A percentile compares a stretch with the other conserved stretches of the same genome.
These are phyloP conservation scores for Aciculosporium take DNA, from an alignment of 2,329 filamentous ascomycete species.

Conservation along the genomic window DNA sequence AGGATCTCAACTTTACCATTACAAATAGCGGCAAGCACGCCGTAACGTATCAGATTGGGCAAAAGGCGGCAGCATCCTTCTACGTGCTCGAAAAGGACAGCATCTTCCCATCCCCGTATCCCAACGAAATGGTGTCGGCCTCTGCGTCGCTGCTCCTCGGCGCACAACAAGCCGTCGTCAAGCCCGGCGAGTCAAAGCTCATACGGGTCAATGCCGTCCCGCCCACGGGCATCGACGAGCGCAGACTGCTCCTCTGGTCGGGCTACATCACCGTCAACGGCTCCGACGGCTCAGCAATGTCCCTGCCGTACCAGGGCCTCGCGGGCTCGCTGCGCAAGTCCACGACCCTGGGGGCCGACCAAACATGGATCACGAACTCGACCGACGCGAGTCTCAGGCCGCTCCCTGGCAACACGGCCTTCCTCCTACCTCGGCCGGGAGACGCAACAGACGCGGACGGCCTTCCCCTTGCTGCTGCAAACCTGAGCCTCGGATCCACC, in stretches of 20 bases:
- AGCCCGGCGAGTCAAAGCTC: background rate
- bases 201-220: conserved; percentile 9
- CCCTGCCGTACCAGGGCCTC: conserved; percentile 25
- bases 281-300: conserved; percentile 19
- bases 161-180: background rate
- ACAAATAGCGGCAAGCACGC: conserved; percentile 33
- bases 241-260: conserved; percentile 25
- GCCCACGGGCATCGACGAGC: conserved; percentile 24
- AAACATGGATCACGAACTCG: background rate
- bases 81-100: conserved; percentile 26
- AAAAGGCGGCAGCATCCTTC: conserved; percentile 32
- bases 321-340: conserved; percentile 12
- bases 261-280: conserved; percentile 27
- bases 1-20: conserved; percentile 33
- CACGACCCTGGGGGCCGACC: background rate
- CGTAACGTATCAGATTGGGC: conserved; percentile 34
- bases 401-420: background rate
- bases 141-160: conserved; percentile 17
- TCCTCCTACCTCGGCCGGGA: background rate
- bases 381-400: background rate
- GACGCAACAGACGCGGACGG: background rate
- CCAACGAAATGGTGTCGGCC: conserved; percentile 23
- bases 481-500: background rate
- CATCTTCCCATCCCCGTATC: conserved; percentile 23
- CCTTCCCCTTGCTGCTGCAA: background rate